phyloP scores from a whole-genome alignment of 495 filamentous ascomycete species.

The Talaromyces ruber region DNA sequence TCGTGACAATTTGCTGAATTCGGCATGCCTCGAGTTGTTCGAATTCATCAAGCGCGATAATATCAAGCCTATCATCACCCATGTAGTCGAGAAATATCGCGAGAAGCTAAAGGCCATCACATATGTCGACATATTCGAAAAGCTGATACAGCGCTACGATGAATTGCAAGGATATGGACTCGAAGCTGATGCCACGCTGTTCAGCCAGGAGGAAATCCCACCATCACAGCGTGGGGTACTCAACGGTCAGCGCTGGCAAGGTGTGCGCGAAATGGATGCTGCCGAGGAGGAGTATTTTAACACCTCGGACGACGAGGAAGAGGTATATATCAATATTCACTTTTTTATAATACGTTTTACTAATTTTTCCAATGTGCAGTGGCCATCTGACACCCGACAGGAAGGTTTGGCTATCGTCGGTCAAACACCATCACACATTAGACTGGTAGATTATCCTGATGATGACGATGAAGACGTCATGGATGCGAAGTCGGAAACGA shows the following conservation, averaged over 20 bases:
- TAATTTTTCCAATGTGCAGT: constrained; percentile 13
- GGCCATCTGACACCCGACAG: constrained; percentile 23
- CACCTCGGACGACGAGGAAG: constrained; percentile 79
- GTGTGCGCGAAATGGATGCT: constrained; percentile 75
- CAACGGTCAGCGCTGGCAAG: constrained; percentile 66
- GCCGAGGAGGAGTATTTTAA: constrained; percentile 95
- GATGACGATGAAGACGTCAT: constrained; percentile 69
- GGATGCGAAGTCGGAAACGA: constrained; percentile 33
- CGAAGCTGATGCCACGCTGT: constrained; percentile 46
- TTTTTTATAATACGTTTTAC: neutral
- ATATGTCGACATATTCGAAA: constrained; percentile 81
- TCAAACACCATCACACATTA: constrained; percentile 43
- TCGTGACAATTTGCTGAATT: constrained; percentile 91
- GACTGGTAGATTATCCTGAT: constrained; percentile 87
- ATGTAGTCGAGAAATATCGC: constrained; percentile 84
- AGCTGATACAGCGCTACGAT: constrained; percentile 70
- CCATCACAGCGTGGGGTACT: constrained; percentile 44
- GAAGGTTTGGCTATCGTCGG: constrained; percentile 17
- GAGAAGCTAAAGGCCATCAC: constrained; percentile 69
- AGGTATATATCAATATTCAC: constrained; percentile 36
- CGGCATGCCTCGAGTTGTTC: constrained; percentile 93
- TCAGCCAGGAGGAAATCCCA: constrained; percentile 39
- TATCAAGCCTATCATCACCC: constrained; percentile 70
- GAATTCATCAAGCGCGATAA: constrained; percentile 83
- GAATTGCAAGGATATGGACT: constrained; percentile 62